Evolutionary conservation across 441 rosid genomes (phyloP).

Genomic region (Metrosideros polymorpha): DNA sequence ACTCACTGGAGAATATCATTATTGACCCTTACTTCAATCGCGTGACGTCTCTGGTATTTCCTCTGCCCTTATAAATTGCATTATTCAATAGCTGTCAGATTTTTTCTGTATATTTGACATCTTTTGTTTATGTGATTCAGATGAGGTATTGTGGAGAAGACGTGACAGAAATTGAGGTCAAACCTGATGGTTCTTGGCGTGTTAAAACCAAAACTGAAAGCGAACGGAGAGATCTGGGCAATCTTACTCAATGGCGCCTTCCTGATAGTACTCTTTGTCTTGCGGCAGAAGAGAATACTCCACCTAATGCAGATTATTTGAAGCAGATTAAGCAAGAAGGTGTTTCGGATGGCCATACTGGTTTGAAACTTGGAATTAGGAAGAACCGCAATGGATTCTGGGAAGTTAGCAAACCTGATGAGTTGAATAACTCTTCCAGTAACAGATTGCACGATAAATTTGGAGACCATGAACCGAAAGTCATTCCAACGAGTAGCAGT

Average conservation of each 20-base stretch:
- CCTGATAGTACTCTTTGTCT: constrained; percentile 60
- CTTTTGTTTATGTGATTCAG: constrained; percentile 27
- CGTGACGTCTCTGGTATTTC: constrained; percentile 69
- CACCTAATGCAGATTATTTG: constrained; percentile 35
- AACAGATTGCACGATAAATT: constrained; percentile 46
- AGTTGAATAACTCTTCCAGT: constrained; percentile 53
- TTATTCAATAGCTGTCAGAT: neutral
- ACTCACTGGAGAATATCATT: constrained; percentile 76
- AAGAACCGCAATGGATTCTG: constrained; percentile 79
- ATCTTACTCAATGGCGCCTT: constrained; percentile 75
- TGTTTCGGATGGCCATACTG: constrained; percentile 54
- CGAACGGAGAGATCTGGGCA: constrained; percentile 78
- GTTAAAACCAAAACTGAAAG: constrained; percentile 67
- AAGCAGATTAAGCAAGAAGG: constrained; percentile 74
- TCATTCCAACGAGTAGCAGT: constrained; percentile 90
- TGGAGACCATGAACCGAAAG: constrained; percentile 38
- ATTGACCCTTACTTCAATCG: constrained; percentile 94
- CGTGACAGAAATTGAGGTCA: constrained; percentile 79
- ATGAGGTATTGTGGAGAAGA: constrained; percentile 91
- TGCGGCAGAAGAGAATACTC: constrained; percentile 27
- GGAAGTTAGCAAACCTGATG: constrained; percentile 87
- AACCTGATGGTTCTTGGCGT: constrained; percentile 99
- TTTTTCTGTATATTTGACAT: neutral
- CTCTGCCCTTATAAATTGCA: neutral
- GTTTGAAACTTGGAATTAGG: constrained; percentile 89